A percentile compares a stretch with the other conserved stretches of the same genome.
Evolutionary conservation across 352 stramenopile genomes (phyloP).

Genomic region (Lagenidium sp.): DNA sequence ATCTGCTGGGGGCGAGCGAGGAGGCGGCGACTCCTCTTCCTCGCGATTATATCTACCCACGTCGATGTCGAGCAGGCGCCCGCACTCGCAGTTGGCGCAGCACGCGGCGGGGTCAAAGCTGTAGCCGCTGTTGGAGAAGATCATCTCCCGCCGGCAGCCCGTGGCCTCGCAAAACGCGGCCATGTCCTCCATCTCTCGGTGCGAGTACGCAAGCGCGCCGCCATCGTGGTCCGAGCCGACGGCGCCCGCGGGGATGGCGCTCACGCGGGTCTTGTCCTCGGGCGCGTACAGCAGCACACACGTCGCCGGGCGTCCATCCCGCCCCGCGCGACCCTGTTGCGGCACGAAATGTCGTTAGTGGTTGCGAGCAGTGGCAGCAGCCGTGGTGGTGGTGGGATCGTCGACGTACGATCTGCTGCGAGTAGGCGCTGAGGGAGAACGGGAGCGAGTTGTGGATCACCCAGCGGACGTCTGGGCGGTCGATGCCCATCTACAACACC

Average conservation of each 20-base stretch:
- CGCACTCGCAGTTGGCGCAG: constrained; percentile 55
- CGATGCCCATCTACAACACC: constrained; percentile 64
- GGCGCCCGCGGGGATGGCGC: constrained; percentile 30
- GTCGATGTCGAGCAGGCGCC: constrained; percentile 10
- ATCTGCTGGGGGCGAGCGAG: no score
- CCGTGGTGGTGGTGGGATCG: no score
- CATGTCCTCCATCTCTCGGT: constrained; percentile 37
- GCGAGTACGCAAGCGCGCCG: constrained; percentile 13
- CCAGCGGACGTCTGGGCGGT: constrained; percentile 62
- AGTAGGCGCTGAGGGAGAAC: constrained; percentile 55
- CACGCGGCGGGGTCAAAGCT: constrained; percentile 26
- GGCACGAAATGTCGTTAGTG: background rate
- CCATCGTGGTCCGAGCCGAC: constrained; percentile 9
- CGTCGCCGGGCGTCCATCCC: constrained; percentile 36
- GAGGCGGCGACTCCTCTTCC: background rate
- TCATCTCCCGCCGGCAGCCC: constrained; percentile 43
- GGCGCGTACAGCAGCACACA: constrained; percentile 57
- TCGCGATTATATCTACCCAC: background rate
- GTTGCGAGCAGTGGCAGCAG: no score
- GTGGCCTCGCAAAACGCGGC: constrained; percentile 39
- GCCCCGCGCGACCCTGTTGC: constrained; percentile 47
- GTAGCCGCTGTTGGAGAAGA: constrained; percentile 51
- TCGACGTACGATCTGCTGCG: constrained; percentile 62
- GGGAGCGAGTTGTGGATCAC: constrained; percentile 68
- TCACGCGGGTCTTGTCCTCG: constrained; percentile 43